Conservation (phyloP, 768 basidiomycete genomes). For the Lentinus brumalis region DNA sequence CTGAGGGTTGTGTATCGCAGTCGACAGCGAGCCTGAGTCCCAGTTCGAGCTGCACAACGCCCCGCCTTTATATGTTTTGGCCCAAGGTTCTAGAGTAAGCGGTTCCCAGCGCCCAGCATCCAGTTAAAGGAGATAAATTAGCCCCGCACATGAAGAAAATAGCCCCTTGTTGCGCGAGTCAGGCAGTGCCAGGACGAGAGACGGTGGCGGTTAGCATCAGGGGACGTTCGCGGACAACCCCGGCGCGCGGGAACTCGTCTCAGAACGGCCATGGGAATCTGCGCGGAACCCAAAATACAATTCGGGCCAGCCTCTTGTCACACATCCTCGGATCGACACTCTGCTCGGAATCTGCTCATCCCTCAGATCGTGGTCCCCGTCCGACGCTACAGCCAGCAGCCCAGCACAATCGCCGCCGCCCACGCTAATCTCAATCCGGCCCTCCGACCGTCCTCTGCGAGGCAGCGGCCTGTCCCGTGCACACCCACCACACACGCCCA, state of each 20-base stretch:
- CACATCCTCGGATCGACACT: constrained; percentile 22
- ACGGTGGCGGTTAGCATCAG: constrained; percentile 19
- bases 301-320: constrained; percentile 10
- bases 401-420: constrained; percentile 9
- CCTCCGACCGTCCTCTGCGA: constrained; percentile 2
- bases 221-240: constrained; percentile 15
- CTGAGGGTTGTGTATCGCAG: constrained; percentile 9
- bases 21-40: constrained; percentile 13
- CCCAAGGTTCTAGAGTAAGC: constrained; percentile 16
- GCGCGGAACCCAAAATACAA: constrained; percentile 9
- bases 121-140: constrained; percentile 18
- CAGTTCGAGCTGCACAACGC: neutral
- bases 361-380: constrained; percentile 14
- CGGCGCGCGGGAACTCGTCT: constrained; percentile 5
- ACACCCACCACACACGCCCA: constrained; percentile 3
- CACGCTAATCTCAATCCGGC: constrained; percentile 13
- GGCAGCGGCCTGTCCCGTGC: neutral
- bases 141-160: constrained; percentile 20
- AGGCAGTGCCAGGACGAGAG: constrained; percentile 19
- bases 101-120: constrained; percentile 17
- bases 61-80: constrained; percentile 23
- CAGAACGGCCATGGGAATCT: constrained; percentile 11
- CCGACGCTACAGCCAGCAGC: neutral
- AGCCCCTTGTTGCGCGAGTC: constrained; percentile 16
- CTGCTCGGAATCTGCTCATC: constrained; percentile 11